phyloP scores from a whole-genome alignment of 139 green algal species.

The Ulvella scutata region DNA sequence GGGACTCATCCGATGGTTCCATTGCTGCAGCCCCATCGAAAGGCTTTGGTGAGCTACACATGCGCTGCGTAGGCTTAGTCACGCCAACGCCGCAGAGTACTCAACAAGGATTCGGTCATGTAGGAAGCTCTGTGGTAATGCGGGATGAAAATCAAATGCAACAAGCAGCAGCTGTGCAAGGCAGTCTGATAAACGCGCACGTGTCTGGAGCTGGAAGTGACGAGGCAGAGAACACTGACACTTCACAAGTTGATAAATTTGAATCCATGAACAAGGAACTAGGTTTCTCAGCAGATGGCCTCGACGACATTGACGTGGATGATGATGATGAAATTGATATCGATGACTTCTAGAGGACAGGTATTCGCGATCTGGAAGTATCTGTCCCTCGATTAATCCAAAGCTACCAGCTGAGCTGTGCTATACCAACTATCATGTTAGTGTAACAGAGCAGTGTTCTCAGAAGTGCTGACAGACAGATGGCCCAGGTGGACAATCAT shows the following conservation, averaged over 20 bases:
- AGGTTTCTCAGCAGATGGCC: neutral
- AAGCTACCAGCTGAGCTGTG: too few species aligned
- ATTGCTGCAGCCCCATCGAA: neutral
- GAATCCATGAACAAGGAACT: neutral
- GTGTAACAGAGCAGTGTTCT: too few species aligned
- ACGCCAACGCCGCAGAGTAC: neutral
- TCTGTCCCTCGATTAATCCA: too few species aligned
- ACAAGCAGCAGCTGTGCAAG: neutral
- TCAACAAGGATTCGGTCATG: neutral
- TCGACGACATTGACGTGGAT: neutral
- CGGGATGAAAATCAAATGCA: neutral
- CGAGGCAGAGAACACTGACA: neutral
- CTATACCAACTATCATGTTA: too few species aligned
- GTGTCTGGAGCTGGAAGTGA: neutral
- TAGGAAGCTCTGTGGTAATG: neutral
- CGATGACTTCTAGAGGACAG: neutral
- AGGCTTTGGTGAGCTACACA: neutral
- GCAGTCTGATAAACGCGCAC: neutral
- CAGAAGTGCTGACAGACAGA: too few species aligned
- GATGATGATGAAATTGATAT: neutral
- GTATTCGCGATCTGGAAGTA: too few species aligned
- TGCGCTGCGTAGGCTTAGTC: neutral
- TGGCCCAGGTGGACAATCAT: too few species aligned
- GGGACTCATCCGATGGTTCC: neutral
- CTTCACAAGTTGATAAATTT: neutral